Percentiles rank a stretch among this genome's conserved stretches.
Conservation (phyloP, 2,329 filamentous ascomycete genomes). For the Trichophyton schoenleinii region DNA sequence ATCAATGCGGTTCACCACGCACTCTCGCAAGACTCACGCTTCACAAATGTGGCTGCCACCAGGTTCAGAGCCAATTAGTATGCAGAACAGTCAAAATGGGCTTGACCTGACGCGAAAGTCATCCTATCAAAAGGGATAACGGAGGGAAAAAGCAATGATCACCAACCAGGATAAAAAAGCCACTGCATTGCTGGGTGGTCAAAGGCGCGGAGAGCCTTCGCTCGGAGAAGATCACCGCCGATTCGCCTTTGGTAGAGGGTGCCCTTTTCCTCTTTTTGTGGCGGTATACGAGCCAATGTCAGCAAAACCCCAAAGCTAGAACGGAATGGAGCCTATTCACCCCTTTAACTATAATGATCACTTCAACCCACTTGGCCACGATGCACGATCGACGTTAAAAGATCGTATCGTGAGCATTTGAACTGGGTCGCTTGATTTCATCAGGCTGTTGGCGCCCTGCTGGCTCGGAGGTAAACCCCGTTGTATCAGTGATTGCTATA, state of each 20-base stretch:
- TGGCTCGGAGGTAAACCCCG: not conserved
- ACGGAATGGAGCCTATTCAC: not conserved
- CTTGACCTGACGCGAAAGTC: no score
- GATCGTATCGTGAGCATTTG: not conserved
- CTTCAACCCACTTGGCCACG: not conserved
- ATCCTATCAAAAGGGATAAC: not conserved
- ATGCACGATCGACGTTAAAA: not conserved
- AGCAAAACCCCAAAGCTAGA: not conserved
- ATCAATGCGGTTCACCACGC: no score
- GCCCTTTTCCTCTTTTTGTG: not conserved
- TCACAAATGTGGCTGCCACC: no score
- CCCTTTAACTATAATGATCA: not conserved
- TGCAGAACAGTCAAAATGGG: no score
- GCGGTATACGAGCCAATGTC: not conserved
- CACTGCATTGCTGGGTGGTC: no score
- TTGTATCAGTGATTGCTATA: no score
- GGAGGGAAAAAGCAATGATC: not conserved
- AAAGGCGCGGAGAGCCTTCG: not conserved
- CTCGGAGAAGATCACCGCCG: not conserved
- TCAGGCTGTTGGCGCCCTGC: not conserved
- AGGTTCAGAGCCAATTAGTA: no score
- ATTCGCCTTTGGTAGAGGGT: not conserved
- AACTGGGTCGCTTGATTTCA: not conserved
- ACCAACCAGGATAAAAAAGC: not conserved
- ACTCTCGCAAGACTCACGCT: no score